phyloP scores from a whole-genome alignment of 2,329 filamentous ascomycete genomes.

The Aspergillus pseudotamarii region DNA sequence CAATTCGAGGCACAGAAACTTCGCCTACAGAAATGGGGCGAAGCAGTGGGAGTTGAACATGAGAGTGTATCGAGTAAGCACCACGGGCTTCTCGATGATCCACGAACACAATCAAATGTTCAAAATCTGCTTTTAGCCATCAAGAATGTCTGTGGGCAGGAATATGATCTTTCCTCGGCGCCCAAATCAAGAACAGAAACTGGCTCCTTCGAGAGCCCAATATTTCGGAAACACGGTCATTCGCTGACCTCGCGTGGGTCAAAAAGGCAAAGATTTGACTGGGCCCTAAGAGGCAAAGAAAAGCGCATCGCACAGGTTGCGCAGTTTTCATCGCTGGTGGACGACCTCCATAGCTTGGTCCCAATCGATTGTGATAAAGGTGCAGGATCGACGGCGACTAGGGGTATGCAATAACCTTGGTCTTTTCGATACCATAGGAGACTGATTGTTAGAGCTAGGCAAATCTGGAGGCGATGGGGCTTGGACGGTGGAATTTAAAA shows the following conservation, averaged over 20 bases:
- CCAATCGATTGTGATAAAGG: background rate
- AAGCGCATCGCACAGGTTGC: background rate
- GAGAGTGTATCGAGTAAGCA: background rate
- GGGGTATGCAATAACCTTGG: no score
- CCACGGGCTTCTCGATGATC: background rate
- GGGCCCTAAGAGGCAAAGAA: background rate
- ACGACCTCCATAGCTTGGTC: background rate
- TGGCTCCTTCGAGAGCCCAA: background rate
- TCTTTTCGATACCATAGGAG: no score
- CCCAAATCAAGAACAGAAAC: no score
- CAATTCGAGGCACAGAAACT: background rate
- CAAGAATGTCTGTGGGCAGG: background rate
- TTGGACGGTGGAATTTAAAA: no score
- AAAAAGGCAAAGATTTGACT: background rate
- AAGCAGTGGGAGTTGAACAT: background rate
- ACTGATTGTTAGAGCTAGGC: no score
- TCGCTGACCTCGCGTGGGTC: background rate
- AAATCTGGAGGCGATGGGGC: no score
- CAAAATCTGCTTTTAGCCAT: background rate
- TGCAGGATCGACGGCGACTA: no score
- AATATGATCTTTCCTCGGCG: no score
- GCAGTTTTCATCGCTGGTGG: background rate
- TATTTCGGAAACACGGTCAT: background rate
- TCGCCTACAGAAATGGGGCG: background rate
- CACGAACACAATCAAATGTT: background rate